Evolutionary conservation across 2,329 filamentous ascomycete species (phyloP).

Genomic region (Calcarisporium arbuscula): DNA sequence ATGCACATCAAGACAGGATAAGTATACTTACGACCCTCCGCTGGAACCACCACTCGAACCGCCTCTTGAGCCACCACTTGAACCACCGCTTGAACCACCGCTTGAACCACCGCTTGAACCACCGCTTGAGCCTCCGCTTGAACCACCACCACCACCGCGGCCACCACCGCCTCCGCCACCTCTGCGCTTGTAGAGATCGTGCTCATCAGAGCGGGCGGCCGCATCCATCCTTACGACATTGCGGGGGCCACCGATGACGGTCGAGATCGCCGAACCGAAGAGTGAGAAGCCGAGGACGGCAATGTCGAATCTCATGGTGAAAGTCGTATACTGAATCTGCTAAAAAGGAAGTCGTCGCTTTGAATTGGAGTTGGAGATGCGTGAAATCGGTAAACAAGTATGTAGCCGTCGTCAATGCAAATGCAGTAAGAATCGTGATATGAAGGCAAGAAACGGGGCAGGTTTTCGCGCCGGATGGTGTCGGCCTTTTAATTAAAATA

Average conservation of each 20-base stretch:
- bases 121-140: slow-evolving; percentile 16
- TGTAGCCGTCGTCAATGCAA: too few species aligned
- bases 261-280: slow-evolving; percentile 19
- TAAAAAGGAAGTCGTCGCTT: too few species aligned
- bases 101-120: slow-evolving; percentile 14
- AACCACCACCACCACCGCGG: slow-evolving; percentile 30
- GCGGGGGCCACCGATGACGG: slow-evolving; percentile 15
- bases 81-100: slow-evolving; percentile 16
- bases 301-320: slow-evolving; percentile 25
- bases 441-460: too few species aligned
- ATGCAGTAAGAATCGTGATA: too few species aligned
- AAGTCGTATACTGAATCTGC: too few species aligned
- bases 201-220: slow-evolving; percentile 19
- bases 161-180: slow-evolving; percentile 52
- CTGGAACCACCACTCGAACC: slow-evolving; percentile 13
- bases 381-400: too few species aligned
- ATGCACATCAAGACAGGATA: too few species aligned
- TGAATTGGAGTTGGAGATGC: too few species aligned
- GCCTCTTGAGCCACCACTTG: slow-evolving; percentile 14
- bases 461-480: too few species aligned
- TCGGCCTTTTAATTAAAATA: too few species aligned
- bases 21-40: slow-evolving; percentile 10
- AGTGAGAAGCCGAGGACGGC: slow-evolving; percentile 23
- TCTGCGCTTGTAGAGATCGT: slow-evolving; percentile 53
- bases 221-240: slow-evolving; percentile 18